A percentile compares a stretch with the other conserved stretches of the same genome.
These are phyloP conservation scores for Funneliformis mosseae DNA, from an alignment of 192 early-diverging fungal genomes.

Conservation along the genomic window DNA sequence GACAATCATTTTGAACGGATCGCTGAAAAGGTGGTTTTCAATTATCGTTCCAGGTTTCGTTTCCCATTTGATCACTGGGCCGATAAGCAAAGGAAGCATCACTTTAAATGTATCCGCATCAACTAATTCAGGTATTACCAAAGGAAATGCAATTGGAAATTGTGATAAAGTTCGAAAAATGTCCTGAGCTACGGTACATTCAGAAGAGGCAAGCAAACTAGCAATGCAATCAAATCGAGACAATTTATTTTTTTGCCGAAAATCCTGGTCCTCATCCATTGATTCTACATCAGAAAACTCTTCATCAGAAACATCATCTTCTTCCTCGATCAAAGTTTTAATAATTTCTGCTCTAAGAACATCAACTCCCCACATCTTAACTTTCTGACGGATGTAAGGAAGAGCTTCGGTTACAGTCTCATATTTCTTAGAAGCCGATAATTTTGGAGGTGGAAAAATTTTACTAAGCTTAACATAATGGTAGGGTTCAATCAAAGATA, in stretches of 20 bases:
- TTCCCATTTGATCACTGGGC: conserved; percentile 29
- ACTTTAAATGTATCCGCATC: conserved; percentile 23
- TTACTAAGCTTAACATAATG: conserved; percentile 11
- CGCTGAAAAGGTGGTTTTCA: conserved; percentile 31
- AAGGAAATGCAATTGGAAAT: conserved; percentile 33
- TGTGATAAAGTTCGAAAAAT: conserved; percentile 27
- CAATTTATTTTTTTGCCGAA: background rate
- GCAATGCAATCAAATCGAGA: conserved; percentile 30
- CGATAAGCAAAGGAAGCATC: conserved; percentile 21
- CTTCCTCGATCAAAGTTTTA: conserved; percentile 7
- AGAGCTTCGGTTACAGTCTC: conserved; percentile 5
- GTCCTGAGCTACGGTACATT: conserved; percentile 30
- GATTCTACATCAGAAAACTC: background rate
- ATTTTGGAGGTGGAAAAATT: conserved; percentile 15
- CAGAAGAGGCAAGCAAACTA: conserved; percentile 15
- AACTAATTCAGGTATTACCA: conserved; percentile 21
- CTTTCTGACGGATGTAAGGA: conserved; percentile 26
- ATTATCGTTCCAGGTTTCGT: conserved; percentile 21
- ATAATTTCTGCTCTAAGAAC: conserved; percentile 32
- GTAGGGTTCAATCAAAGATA: conserved; percentile 13
- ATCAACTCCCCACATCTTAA: conserved; percentile 32
- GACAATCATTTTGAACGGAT: conserved; percentile 20
- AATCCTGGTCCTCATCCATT: background rate
- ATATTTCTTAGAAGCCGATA: background rate
- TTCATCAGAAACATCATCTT: background rate